Percentiles rank a stretch among this genome's conserved stretches.
phyloP scores from a whole-genome alignment of 148 eudicot species.

The Amaranthus palmeri region DNA sequence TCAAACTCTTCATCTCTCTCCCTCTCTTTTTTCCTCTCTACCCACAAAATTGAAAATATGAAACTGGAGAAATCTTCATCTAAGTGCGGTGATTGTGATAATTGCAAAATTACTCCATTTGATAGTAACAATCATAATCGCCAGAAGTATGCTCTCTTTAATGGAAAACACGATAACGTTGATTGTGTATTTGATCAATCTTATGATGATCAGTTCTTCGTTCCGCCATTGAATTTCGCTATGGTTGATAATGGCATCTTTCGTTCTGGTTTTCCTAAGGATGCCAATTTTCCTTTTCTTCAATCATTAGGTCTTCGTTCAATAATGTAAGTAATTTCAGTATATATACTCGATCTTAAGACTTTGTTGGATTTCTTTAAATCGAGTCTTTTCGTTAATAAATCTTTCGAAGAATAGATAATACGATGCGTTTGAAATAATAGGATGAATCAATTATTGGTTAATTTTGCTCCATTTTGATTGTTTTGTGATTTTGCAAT shows the following conservation, averaged over 20 bases:
- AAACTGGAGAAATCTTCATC: conserved; percentile 10
- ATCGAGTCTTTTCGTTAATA: not conserved
- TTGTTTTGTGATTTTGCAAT: not conserved
- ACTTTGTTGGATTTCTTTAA: not conserved
- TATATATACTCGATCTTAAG: not conserved
- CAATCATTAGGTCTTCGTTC: conserved; percentile 86
- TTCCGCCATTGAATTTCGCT: conserved; percentile 81
- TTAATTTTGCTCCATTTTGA: not conserved
- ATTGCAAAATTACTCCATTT: conserved; percentile 32
- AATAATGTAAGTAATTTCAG: conserved; percentile 46
- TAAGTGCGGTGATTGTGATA: conserved; percentile 14
- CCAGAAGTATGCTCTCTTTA: not conserved
- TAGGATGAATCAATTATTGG: no score
- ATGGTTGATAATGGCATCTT: conserved; percentile 81
- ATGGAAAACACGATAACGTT: not conserved
- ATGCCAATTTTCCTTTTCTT: conserved; percentile 58
- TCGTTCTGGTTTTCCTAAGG: conserved; percentile 83
- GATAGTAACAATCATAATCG: not conserved
- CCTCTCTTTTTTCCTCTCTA: not conserved
- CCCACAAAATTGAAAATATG: conserved; percentile 8
- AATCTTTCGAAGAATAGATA: no score
- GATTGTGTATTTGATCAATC: not conserved
- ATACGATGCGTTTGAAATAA: no score
- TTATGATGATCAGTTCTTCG: conserved; percentile 31
- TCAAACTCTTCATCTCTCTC: not conserved